A percentile compares a stretch with the other conserved stretches of the same genome.
Conservation (phyloP, 2,329 filamentous ascomycete species). For the Fusarium secorum region DNA sequence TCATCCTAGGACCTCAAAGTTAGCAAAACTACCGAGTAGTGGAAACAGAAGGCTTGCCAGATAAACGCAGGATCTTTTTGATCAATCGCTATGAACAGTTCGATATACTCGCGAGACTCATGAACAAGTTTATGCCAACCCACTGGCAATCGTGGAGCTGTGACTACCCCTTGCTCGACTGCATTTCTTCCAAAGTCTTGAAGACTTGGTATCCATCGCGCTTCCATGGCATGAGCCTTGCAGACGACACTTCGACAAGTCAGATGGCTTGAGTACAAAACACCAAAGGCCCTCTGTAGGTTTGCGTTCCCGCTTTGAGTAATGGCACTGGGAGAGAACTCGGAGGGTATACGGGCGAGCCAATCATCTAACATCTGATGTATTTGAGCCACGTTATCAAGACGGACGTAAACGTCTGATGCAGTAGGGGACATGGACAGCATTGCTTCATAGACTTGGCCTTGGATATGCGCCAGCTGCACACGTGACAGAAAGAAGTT, state of each 20-base stretch:
- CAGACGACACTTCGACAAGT: not conserved
- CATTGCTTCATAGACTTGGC: conserved; percentile 10
- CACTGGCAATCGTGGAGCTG: not conserved
- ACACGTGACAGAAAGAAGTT: conserved; percentile 15
- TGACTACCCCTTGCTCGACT: rapidly evolving
- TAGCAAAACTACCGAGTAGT: not conserved
- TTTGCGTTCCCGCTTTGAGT: not conserved
- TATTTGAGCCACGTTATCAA: not conserved
- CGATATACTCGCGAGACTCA: conserved; percentile 4
- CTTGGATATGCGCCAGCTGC: conserved; percentile 26
- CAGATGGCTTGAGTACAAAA: conserved; percentile 15
- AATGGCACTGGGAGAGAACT: not conserved
- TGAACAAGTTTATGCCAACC: conserved; percentile 12
- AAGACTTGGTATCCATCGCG: not conserved
- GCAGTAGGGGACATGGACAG: not conserved
- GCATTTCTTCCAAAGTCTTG: not conserved
- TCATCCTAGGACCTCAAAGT: not conserved
- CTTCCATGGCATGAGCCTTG: not conserved
- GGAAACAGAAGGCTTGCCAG: not conserved
- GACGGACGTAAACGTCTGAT: not conserved
- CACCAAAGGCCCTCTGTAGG: not conserved
- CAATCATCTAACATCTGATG: conserved; percentile 3
- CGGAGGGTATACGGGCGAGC: not conserved
- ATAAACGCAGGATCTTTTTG: not conserved
- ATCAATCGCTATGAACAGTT: not conserved